A percentile compares a stretch with the other conserved stretches of the same genome.
These are phyloP conservation scores for Cardamine resedifolia DNA, from an alignment of 345 rosid species.

Conservation along the genomic window DNA sequence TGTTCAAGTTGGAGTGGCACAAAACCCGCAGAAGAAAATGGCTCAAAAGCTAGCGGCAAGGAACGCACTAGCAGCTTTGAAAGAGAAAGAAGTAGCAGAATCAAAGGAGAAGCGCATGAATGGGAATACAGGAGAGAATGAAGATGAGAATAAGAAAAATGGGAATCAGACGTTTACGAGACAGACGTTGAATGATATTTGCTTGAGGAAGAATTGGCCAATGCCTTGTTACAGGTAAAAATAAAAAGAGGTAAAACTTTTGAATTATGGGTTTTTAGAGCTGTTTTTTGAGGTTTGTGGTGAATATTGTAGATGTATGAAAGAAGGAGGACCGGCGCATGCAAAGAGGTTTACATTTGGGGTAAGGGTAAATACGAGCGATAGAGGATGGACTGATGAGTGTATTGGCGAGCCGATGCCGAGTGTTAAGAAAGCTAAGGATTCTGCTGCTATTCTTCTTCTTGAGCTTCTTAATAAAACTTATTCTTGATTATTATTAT, in stretches of 20 bases:
- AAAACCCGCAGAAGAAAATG: slow-evolving; percentile 98
- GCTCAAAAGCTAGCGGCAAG: slow-evolving; percentile 99
- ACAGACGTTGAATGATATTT: too few relatives aligned
- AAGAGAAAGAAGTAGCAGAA: slow-evolving; percentile 73
- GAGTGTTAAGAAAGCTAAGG: slow-evolving; percentile 97
- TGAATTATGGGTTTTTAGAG: not conserved
- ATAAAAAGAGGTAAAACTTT: too few relatives aligned
- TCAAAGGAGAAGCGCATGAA: slow-evolving; percentile 51
- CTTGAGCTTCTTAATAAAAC: slow-evolving; percentile 65
- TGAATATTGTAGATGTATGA: slow-evolving; percentile 60
- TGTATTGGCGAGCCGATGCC: slow-evolving; percentile 98
- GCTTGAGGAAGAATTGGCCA: too few relatives aligned
- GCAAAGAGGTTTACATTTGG: slow-evolving; percentile 90
- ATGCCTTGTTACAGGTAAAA: too few relatives aligned
- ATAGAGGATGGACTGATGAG: slow-evolving; percentile 90
- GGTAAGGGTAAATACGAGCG: slow-evolving; percentile 77
- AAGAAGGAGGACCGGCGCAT: slow-evolving; percentile 97
- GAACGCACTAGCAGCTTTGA: slow-evolving; percentile 80
- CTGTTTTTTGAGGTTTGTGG: not conserved
- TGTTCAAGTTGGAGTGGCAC: slow-evolving; percentile 83
- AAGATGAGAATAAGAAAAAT: slow-evolving; percentile 58
- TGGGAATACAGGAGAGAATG: slow-evolving; percentile 52
- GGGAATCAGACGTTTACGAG: slow-evolving; percentile 86
- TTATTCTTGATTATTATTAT: slow-evolving; percentile 43
- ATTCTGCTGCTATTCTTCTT: slow-evolving; percentile 87